These are phyloP conservation scores for Kuraishia cidri DNA, from an alignment of 805 yeast species.

Conservation along the genomic window DNA sequence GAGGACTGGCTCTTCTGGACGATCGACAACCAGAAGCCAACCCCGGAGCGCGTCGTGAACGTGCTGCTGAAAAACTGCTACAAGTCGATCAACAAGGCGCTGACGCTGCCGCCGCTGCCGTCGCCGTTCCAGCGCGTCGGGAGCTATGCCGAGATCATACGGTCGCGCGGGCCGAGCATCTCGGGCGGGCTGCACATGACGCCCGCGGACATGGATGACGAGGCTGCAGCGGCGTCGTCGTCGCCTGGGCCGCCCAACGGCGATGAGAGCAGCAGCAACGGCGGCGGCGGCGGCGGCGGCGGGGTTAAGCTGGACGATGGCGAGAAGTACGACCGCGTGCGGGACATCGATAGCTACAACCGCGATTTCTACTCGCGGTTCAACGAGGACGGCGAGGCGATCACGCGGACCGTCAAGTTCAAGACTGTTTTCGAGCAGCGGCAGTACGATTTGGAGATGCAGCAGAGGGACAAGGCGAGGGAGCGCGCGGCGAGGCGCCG, in stretches of 20 bases:
- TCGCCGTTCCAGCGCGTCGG: conserved; percentile 14
- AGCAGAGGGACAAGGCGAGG: not conserved
- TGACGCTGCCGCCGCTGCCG: conserved; percentile 9
- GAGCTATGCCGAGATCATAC: conserved; percentile 14
- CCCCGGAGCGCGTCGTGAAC: conserved; percentile 28
- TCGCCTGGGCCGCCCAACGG: not conserved
- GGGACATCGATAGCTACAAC: conserved; percentile 16
- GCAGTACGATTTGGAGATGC: conserved; percentile 9
- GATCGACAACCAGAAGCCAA: conserved; percentile 19
- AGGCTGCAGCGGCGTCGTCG: not conserved
- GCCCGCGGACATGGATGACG: not conserved
- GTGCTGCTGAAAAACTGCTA: conserved; percentile 35
- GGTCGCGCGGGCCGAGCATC: conserved; percentile 3
- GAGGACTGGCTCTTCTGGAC: conserved; percentile 21
- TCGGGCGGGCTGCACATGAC: not conserved
- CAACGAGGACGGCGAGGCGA: conserved; percentile 12
- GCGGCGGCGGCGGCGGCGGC: not conserved
- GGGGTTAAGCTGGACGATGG: conserved; percentile 2
- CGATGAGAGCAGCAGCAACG: not conserved
- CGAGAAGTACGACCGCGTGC: conserved; percentile 5
- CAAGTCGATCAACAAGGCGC: conserved; percentile 28
- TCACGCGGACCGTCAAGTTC: conserved; percentile 18
- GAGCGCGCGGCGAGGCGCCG: not conserved
- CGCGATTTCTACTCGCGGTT: conserved; percentile 14
- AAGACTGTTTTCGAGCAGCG: conserved; percentile 16